Evolutionary conservation across 2,329 filamentous ascomycete genomes (phyloP), one percentile per base, ranked within the genome.

Genomic region (Colletotrichum tabaci): DNA sequence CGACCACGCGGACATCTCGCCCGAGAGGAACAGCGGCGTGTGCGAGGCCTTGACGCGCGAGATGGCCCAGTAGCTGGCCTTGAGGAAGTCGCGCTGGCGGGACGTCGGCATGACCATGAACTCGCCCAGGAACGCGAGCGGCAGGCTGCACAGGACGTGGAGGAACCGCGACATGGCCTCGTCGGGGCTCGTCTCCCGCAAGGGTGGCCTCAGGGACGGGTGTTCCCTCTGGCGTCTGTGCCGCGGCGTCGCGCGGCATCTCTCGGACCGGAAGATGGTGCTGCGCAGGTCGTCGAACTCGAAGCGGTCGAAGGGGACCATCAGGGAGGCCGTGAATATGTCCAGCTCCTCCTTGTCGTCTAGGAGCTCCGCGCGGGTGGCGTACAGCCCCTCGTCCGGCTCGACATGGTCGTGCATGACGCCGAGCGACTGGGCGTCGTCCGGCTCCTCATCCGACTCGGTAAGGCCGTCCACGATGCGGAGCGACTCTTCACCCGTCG

Each of bases 1-100:
- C 26, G 56, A 62, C 67, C 63, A 71, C 18, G 64, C 67, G 38
- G 63, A 35, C 18, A 71, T 52, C 67, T 71, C 67, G 10, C 67
- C 64, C 3, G 67, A 71, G 1, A 71, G 6, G 42, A 71, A 71
- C 4, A 30, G 30, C 16, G 67, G 57, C 50, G 63, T 50, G 50
- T 38, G 57, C 30, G 56, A 62, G 18, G 64, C 44, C 57, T 62
- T 71, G 57, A 71, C 38, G 30, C 67, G 67, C 18, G 63, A 9
- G n/a, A 71, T 4, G 44, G 67, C 67, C 21, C 40, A 49, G 63
- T 67, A 67, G 23, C 26, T 56, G 21, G 63, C 26, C 63, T 67
- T 61, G 16, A 71, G 50, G 16, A 67, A 71, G 26, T 56, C 13
- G 18, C 30, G 40, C 57, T 56, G 18, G n/a, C 26, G 21, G 2